Evolutionary conservation across 1,284 basidiomycete genomes (phyloP), one percentile per base, ranked within the genome.

Genomic region (Ustilago lituana): DNA sequence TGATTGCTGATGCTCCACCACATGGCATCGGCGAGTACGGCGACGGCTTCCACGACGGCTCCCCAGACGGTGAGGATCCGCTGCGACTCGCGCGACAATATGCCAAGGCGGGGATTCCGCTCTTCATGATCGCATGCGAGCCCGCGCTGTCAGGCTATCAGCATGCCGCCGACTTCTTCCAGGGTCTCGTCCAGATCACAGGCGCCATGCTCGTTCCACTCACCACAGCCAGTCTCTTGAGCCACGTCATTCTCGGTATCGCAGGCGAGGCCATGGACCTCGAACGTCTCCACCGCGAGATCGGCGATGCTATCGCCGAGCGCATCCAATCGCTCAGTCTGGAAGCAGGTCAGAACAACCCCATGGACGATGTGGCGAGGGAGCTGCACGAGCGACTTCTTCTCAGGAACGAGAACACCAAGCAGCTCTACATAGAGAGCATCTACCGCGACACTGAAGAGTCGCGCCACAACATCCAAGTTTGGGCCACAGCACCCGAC

Each of bases 221-320:
- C 38, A 97, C 94, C 5, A 98, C 94, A 14, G 96, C 95, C 26
- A 91, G 94, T 81, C 87, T 98, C 23, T 88, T 99, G 38, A 89
- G 94, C n/a, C 93, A 96, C 81, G 96, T 95, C 31, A 98, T 99
- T 68, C 92, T 96, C 51, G 95, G 93, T 20, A 93, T 92, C 74
- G 95, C 98, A 26, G 87, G 98, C 22, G 95, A 99, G 84, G 97
- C 98, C 77, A 89, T 98, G 76, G 95, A 98, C 82, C 71, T 99
- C 91, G 96, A 99, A 78, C 88, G 94, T 35, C 87, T 98, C 41
- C 93, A 98, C 60, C 88, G 89, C 38, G 94, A 97, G 83, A 92
- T 98, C 46, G 94, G 94, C 5, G 87, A 91, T 65, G 94, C 93
- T 5, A 94, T 99, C 15, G 93, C 94, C 5, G 89, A 94, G 73